Evolutionary conservation across 1,284 basidiomycete genomes (phyloP).

Genomic region (Moesziomyces sp.): DNA sequence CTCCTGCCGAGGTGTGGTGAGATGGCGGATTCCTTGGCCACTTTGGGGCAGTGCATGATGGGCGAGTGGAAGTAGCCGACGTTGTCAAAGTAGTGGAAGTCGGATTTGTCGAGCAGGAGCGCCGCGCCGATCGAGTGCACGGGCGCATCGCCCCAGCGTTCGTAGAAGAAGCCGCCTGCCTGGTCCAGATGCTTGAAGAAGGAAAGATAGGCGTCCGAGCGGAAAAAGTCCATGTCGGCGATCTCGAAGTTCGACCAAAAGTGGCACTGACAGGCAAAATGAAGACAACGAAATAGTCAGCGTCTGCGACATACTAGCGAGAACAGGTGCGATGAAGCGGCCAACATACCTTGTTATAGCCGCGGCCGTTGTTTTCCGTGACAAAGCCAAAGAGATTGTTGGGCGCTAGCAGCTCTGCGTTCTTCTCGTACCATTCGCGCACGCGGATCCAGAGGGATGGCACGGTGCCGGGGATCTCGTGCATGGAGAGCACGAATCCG

Average conservation of each 20-base stretch:
- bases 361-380: conserved; percentile 75
- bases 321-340: background rate
- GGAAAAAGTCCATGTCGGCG: conserved; percentile 79
- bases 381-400: conserved; percentile 81
- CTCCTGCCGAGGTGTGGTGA: conserved; percentile 28
- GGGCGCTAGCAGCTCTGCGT: conserved; percentile 77
- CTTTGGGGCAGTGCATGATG: conserved; percentile 57
- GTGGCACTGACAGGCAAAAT: conserved; percentile 73
- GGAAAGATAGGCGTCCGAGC: conserved; percentile 78
- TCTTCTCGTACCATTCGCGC: conserved; percentile 76
- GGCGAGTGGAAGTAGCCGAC: conserved; percentile 62
- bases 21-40: conserved; percentile 5
- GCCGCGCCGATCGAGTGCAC: conserved; percentile 67
- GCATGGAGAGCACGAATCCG: conserved; percentile 82
- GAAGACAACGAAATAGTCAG: background rate
- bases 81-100: conserved; percentile 61
- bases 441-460: conserved; percentile 79
- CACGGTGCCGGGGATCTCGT: conserved; percentile 82
- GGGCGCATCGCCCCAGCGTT: conserved; percentile 85
- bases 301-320: background rate
- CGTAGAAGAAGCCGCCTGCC: conserved; percentile 74
- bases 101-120: conserved; percentile 52
- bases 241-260: conserved; percentile 78
- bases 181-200: conserved; percentile 83
- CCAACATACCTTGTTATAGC: conserved; percentile 71